Conservation (phyloP, 2,329 filamentous ascomycete species). For the Whalleya microplaca region DNA sequence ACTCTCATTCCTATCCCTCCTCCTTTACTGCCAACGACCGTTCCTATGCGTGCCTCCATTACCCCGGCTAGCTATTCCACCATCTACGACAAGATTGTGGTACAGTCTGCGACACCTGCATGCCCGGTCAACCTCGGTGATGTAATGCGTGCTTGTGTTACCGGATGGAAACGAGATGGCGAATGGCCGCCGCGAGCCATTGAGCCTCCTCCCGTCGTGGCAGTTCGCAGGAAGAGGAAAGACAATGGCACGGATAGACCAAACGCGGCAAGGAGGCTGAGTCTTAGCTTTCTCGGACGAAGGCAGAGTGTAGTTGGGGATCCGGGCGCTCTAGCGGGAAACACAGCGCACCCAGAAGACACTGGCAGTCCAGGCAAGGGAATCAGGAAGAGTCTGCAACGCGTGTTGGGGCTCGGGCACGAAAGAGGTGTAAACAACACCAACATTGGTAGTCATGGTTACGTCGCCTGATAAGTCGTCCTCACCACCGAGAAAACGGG, state of each 20-base stretch:
- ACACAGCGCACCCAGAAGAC: constrained; percentile 18
- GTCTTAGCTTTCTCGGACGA: constrained; percentile 51
- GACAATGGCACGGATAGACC: constrained; percentile 32
- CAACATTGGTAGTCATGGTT: constrained; percentile 17
- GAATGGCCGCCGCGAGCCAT: constrained; percentile 81
- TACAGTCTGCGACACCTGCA: constrained; percentile 78
- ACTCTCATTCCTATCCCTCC: constrained; percentile 72
- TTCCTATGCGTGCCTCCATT: constrained; percentile 79
- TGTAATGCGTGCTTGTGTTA: constrained; percentile 78
- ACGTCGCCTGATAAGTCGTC: constrained; percentile 9
- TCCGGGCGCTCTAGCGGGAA: constrained; percentile 11
- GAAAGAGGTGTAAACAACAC: constrained; percentile 24
- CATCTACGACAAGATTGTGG: constrained; percentile 87
- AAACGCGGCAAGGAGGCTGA: constrained; percentile 47
- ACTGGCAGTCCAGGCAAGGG: constrained; percentile 27
- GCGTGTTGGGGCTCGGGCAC: constrained; percentile 40
- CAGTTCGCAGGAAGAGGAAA: constrained; percentile 45
- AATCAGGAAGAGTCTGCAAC: constrained; percentile 40
- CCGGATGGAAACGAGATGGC: constrained; percentile 90
- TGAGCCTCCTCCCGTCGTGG: constrained; percentile 43
- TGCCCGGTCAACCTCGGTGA: constrained; percentile 87
- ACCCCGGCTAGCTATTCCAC: constrained; percentile 73
- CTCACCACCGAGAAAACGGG: background rate
- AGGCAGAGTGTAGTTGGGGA: constrained; percentile 34
- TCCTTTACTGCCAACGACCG: constrained; percentile 72